phyloP scores from a whole-genome alignment of 1,284 basidiomycete species.

The Pseudozyma sp. region DNA sequence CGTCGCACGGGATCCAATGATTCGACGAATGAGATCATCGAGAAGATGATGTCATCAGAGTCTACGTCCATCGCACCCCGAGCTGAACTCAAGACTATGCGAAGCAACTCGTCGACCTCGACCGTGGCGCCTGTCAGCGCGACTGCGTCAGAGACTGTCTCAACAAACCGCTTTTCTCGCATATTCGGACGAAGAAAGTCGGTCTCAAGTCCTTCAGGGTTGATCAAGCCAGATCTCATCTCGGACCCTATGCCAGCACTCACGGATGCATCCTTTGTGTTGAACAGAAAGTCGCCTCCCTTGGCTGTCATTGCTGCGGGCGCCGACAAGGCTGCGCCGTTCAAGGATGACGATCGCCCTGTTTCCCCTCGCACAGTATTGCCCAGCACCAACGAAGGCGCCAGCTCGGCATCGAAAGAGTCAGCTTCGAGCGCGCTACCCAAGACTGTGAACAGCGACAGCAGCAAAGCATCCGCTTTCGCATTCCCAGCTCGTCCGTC shows the following conservation, averaged over 20 bases:
- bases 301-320: conserved; percentile 31
- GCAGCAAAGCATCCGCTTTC: conserved; percentile 18
- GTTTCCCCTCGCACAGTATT: neutral
- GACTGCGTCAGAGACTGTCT: neutral
- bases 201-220: conserved; percentile 13
- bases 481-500: conserved; percentile 27
- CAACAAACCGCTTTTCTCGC: conserved; percentile 16
- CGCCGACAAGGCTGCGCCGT: neutral
- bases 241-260: conserved; percentile 23
- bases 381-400: neutral
- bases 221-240: conserved; percentile 16
- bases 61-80: neutral
- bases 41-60: conserved; percentile 7
- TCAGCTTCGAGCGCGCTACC: neutral
- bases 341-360: neutral
- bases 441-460: conserved; percentile 13
- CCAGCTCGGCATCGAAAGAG: neutral
- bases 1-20: conserved; percentile 29
- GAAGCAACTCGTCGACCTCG: neutral
- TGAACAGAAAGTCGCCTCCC: conserved; percentile 25
- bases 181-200: conserved; percentile 42
- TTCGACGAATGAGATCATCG: conserved; percentile 11
- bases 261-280: neutral
- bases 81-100: neutral
- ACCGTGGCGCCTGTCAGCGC: conserved; percentile 1